Percentiles rank a stretch among this genome's conserved stretches.
These are phyloP conservation scores for Diaporthe ampelina DNA, from an alignment of 2,329 filamentous ascomycete species.

Conservation along the genomic window DNA sequence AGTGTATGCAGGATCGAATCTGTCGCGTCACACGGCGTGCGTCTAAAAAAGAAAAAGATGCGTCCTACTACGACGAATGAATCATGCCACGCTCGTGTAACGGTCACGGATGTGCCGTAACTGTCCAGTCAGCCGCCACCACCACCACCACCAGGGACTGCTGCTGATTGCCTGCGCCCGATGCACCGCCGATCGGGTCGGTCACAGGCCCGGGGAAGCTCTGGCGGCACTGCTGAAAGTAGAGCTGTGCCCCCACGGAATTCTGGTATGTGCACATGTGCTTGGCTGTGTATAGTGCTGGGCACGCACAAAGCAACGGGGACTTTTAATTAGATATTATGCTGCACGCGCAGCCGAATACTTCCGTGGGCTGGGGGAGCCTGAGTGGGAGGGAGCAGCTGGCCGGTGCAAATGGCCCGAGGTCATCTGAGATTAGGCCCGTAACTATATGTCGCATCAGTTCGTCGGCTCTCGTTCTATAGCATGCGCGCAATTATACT, in stretches of 20 bases:
- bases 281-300: conserved; percentile 5
- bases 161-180: not conserved
- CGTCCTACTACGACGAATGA: not conserved
- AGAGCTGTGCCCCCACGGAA: conserved; percentile 9
- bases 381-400: conserved; percentile 2
- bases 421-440: conserved; percentile 21
- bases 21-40: conserved; percentile 25
- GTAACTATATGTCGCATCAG: not conserved
- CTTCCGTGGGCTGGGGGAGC: not conserved
- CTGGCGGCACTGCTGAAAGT: not conserved
- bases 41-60: not conserved
- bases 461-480: conserved; percentile 1
- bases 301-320: not conserved
- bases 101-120: not conserved
- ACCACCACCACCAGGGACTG: not conserved
- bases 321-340: conserved; percentile 7
- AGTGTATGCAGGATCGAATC: conserved; percentile 33
- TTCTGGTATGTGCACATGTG: not conserved
- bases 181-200: not conserved
- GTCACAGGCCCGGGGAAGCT: not conserved
- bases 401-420: conserved; percentile 17
- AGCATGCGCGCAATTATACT: not conserved
- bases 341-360: conserved; percentile 17
- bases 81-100: conserved; percentile 24
- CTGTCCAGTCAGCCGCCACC: too few species aligned